phyloP scores from a whole-genome alignment of 371 early-diverging fungal genomes.

The Mucor sp. region DNA sequence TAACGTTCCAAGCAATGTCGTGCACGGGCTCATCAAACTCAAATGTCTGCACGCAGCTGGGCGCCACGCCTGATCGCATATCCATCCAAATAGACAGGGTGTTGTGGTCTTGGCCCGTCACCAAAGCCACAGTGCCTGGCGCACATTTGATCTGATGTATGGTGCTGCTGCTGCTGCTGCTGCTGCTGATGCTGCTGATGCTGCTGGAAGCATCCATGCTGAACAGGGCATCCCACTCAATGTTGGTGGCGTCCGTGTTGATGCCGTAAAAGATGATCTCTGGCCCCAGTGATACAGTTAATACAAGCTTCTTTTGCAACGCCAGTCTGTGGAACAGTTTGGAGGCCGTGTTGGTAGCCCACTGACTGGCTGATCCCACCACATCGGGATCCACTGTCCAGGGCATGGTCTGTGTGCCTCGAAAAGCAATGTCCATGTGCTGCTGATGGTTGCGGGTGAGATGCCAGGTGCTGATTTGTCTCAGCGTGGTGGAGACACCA shows the following conservation, averaged over 20 bases:
- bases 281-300: constrained; percentile 14
- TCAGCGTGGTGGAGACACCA: constrained; percentile 23
- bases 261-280: constrained; percentile 20
- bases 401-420: constrained; percentile 8
- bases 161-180: neutral
- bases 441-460: neutral
- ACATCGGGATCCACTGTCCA: constrained; percentile 14
- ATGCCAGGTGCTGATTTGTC: constrained; percentile 31
- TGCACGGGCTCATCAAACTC: constrained; percentile 33
- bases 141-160: constrained; percentile 18
- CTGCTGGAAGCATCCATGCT: constrained; percentile 18
- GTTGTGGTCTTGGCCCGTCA: constrained; percentile 14
- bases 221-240: constrained; percentile 32
- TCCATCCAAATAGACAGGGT: constrained; percentile 39
- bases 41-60: constrained; percentile 20
- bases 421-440: constrained; percentile 6
- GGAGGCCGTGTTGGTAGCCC: constrained; percentile 27
- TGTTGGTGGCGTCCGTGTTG: neutral
- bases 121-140: constrained; percentile 18
- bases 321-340: constrained; percentile 22
- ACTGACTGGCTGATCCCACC: constrained; percentile 14
- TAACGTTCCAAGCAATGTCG: constrained; percentile 71
- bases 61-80: constrained; percentile 34
- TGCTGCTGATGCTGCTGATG: neutral
- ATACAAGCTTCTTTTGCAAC: neutral